Evolutionary conservation across 176 grass and related monocot genomes (phyloP).

Genomic region (Oryza nivara): DNA sequence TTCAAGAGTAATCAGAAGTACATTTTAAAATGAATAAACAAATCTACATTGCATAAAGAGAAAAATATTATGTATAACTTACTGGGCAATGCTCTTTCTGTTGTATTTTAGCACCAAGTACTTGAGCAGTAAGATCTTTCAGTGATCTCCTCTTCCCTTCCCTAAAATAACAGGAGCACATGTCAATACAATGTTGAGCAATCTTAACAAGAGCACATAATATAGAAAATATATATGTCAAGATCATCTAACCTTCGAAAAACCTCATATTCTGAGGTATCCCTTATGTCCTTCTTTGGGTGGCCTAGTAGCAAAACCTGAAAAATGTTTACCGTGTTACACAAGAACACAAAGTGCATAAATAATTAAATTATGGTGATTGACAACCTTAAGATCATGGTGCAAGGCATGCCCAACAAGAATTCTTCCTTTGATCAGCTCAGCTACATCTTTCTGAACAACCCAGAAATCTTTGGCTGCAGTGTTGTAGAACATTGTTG

Average conservation of each 20-base stretch:
- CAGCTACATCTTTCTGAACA: constrained; percentile 76
- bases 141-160: constrained; percentile 59
- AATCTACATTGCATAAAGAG: neutral
- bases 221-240: constrained; percentile 9
- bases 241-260: constrained; percentile 64
- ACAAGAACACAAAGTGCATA: constrained; percentile 27
- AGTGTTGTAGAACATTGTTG: constrained; percentile 40
- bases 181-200: constrained; percentile 32
- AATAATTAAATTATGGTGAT: constrained; percentile 2
- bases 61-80: constrained; percentile 23
- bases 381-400: constrained; percentile 90
- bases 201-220: constrained; percentile 34
- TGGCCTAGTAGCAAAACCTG: constrained; percentile 85
- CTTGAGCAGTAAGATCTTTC: constrained; percentile 89
- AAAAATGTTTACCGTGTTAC: constrained; percentile 35
- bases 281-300: constrained; percentile 83
- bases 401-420: constrained; percentile 96
- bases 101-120: constrained; percentile 87
- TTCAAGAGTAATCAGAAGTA: constrained; percentile 10
- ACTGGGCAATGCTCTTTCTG: constrained; percentile 82
- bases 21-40: neutral
- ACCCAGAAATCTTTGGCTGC: constrained; percentile 79
- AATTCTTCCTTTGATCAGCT: constrained; percentile 79
- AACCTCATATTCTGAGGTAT: constrained; percentile 84
- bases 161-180: constrained; percentile 51